phyloP scores from a whole-genome alignment of 1,139 yeast species.

The Suhomyces yuchorum region DNA sequence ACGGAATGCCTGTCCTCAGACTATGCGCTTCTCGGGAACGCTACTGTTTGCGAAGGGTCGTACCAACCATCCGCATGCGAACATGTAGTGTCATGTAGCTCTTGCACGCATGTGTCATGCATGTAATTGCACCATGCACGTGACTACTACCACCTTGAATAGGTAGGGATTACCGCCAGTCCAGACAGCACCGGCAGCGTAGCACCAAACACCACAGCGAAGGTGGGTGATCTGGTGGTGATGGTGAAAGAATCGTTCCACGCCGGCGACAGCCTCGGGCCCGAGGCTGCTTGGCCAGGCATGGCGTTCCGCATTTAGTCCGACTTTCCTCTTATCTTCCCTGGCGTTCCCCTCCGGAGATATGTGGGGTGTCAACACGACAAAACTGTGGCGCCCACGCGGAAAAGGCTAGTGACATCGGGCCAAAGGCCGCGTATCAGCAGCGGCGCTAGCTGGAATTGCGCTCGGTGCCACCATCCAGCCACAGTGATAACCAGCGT shows the following conservation, averaged over 20 bases:
- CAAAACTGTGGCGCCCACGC: neutral
- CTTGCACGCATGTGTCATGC: neutral
- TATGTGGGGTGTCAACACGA: neutral
- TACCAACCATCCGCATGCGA: too few relatives aligned
- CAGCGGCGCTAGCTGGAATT: neutral
- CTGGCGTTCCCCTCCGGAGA: neutral
- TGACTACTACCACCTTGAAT: neutral
- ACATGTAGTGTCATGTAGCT: neutral
- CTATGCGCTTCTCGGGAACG: too few relatives aligned
- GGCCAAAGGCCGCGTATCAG: neutral
- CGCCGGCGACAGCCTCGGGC: too few relatives aligned
- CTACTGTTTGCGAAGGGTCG: too few relatives aligned
- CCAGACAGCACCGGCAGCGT: too few relatives aligned
- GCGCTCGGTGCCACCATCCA: neutral
- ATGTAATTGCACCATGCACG: neutral
- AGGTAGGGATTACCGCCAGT: too few relatives aligned
- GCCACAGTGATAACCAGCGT: neutral
- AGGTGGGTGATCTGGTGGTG: too few relatives aligned
- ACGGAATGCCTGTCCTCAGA: too few relatives aligned
- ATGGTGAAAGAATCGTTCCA: neutral
- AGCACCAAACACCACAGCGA: too few relatives aligned
- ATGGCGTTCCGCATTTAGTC: too few relatives aligned
- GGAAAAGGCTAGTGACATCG: neutral
- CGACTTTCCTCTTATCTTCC: neutral
- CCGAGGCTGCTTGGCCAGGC: too few relatives aligned